Conservation (phyloP, 2,329 filamentous ascomycete genomes). For the Elsinoe batatas region DNA sequence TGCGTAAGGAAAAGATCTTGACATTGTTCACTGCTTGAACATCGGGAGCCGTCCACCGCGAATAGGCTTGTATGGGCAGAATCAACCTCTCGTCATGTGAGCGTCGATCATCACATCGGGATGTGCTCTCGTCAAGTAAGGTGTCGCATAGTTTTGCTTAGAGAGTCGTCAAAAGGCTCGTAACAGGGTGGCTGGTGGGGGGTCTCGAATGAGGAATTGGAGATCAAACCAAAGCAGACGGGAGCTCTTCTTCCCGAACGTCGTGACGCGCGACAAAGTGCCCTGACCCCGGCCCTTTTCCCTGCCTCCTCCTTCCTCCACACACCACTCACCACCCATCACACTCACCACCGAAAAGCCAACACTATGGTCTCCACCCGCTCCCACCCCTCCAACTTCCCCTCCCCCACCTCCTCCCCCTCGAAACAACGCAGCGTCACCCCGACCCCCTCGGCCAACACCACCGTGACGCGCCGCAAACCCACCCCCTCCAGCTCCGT, state of each 20-base stretch:
- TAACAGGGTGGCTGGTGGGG: neutral
- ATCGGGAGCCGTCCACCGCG: neutral
- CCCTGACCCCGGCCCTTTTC: neutral
- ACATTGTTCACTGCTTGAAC: conserved; percentile 30
- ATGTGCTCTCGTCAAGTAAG: too few species aligned
- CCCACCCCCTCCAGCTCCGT: neutral
- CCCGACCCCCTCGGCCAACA: conserved; percentile 12
- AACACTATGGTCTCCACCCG: conserved; percentile 46
- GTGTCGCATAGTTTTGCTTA: too few species aligned
- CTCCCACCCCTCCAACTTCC: conserved; percentile 43
- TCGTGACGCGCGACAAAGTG: neutral
- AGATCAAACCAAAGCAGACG: neutral
- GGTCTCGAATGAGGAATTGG: neutral
- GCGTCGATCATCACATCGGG: too few species aligned
- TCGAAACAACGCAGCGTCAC: conserved; percentile 16
- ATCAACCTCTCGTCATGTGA: too few species aligned
- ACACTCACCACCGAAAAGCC: neutral
- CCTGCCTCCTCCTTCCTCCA: neutral
- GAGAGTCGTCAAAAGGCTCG: neutral
- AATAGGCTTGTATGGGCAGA: too few species aligned
- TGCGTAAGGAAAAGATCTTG: conserved; percentile 51
- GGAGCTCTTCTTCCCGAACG: conserved; percentile 7
- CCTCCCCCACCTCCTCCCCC: conserved; percentile 23
- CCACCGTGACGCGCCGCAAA: neutral
- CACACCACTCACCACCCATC: neutral